Percentiles rank a stretch among this genome's conserved stretches.
phyloP scores from a whole-genome alignment of 1,139 yeast species.

The Kluyveromyces marxianus region DNA sequence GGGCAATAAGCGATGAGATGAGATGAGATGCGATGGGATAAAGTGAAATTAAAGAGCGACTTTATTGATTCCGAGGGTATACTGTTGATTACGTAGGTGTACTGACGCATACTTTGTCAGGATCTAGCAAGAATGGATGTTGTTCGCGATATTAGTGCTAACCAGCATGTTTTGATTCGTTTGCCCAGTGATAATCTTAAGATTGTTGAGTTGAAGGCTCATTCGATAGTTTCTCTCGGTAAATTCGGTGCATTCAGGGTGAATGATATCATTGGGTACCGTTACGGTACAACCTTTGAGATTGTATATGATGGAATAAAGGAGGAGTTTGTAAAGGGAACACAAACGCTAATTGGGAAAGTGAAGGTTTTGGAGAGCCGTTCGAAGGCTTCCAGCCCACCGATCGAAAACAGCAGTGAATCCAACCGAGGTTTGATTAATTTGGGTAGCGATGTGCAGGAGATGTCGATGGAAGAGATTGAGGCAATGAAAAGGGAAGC shows the following conservation, averaged over 20 bases:
- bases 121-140: no score
- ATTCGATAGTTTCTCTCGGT: conserved; percentile 63
- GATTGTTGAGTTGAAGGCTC: conserved; percentile 55
- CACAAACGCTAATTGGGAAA: conserved; percentile 25
- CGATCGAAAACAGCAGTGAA: conserved; percentile 38
- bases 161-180: conserved; percentile 48
- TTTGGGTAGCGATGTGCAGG: conserved; percentile 70
- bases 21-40: neutral
- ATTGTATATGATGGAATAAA: conserved; percentile 44
- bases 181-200: conserved; percentile 78
- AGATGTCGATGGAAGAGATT: conserved; percentile 65
- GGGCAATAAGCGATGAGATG: neutral
- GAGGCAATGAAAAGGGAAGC: conserved; percentile 68
- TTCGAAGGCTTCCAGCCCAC: conserved; percentile 30
- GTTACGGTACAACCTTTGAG: conserved; percentile 87
- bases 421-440: conserved; percentile 68
- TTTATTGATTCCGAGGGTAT: no score
- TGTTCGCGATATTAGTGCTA: conserved; percentile 25
- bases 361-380: conserved; percentile 14
- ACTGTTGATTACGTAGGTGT: neutral
- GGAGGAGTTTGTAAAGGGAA: conserved; percentile 16
- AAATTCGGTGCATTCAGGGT: conserved; percentile 84
- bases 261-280: conserved; percentile 67
- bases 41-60: neutral
- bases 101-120: neutral